A percentile compares a stretch with the other conserved stretches of the same genome.
Evolutionary conservation across 108 stramenopile species (phyloP).

Genomic region (Nitzschia sp.): DNA sequence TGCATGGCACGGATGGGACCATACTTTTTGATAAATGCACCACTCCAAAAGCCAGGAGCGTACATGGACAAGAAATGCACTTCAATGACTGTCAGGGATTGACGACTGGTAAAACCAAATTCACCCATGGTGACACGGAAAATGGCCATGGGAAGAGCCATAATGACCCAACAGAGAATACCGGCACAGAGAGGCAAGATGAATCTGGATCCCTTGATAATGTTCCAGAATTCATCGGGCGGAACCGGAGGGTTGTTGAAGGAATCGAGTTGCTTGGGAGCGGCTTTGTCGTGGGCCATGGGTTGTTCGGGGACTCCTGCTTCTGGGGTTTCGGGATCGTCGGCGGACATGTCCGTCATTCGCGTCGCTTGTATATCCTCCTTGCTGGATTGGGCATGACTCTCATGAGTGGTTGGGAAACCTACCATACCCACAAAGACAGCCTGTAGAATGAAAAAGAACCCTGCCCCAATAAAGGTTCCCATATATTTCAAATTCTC

Average conservation of each 20-base stretch:
- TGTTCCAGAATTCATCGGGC: neutral
- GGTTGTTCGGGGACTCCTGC: neutral
- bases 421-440: slow-evolving; percentile 13
- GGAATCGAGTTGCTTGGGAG: neutral
- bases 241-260: too few species aligned
- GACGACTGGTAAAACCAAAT: slow-evolving; percentile 29
- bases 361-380: neutral
- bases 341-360: neutral
- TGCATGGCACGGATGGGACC: slow-evolving; percentile 12
- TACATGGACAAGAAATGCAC: slow-evolving; percentile 47
- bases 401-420: slow-evolving; percentile 2
- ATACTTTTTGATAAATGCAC: slow-evolving; percentile 20
- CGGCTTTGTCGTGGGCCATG: neutral
- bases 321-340: neutral
- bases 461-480: slow-evolving; percentile 21
- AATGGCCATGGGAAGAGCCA: slow-evolving; percentile 45
- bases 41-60: slow-evolving; percentile 36
- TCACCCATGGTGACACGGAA: slow-evolving; percentile 42
- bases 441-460: slow-evolving; percentile 7
- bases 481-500: slow-evolving; percentile 32
- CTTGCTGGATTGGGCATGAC: neutral
- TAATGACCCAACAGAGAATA: slow-evolving; percentile 29
- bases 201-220: slow-evolving; percentile 23
- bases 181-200: slow-evolving; percentile 28
- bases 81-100: slow-evolving; percentile 39